phyloP scores from a whole-genome alignment of 768 basidiomycete species.

The Neoboletus subvelutipes region DNA sequence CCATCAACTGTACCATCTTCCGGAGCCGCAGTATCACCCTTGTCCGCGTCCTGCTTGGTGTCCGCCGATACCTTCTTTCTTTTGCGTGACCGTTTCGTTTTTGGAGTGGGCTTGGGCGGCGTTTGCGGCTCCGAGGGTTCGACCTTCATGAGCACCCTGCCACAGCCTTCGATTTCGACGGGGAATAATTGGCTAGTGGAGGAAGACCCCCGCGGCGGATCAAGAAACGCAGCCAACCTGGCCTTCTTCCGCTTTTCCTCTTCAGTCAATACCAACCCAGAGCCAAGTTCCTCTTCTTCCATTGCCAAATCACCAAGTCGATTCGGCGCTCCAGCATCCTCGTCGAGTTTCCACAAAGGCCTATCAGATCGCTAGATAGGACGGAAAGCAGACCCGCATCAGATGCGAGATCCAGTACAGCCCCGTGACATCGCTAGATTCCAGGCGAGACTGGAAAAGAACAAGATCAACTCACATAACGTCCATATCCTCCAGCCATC shows the following conservation, averaged over 20 bases:
- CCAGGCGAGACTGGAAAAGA: neutral
- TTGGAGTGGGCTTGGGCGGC: slow-evolving; percentile 29
- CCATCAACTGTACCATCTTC: slow-evolving; percentile 40
- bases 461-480: slow-evolving; percentile 53
- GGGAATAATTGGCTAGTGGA: slow-evolving; percentile 50
- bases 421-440: neutral
- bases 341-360: slow-evolving; percentile 20
- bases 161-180: slow-evolving; percentile 65
- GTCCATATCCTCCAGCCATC: slow-evolving; percentile 79
- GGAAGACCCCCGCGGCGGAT: slow-evolving; percentile 34
- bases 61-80: slow-evolving; percentile 46
- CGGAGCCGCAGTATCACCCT: slow-evolving; percentile 12
- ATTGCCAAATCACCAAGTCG: slow-evolving; percentile 9
- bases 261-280: slow-evolving; percentile 38
- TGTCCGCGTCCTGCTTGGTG: slow-evolving; percentile 17
- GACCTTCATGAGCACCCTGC: slow-evolving; percentile 66
- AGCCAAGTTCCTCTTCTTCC: slow-evolving; percentile 12
- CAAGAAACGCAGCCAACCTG: slow-evolving; percentile 67
- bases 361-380: slow-evolving; percentile 26
- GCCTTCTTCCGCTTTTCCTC: slow-evolving; percentile 66
- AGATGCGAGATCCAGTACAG: slow-evolving; percentile 14
- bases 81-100: slow-evolving; percentile 47
- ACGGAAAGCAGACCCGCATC: slow-evolving; percentile 3
- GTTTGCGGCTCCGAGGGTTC: slow-evolving; percentile 39
- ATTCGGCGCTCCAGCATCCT: slow-evolving; percentile 15